Conservation (phyloP, 768 basidiomycete genomes). For the Macrolepiota albuminosa region DNA sequence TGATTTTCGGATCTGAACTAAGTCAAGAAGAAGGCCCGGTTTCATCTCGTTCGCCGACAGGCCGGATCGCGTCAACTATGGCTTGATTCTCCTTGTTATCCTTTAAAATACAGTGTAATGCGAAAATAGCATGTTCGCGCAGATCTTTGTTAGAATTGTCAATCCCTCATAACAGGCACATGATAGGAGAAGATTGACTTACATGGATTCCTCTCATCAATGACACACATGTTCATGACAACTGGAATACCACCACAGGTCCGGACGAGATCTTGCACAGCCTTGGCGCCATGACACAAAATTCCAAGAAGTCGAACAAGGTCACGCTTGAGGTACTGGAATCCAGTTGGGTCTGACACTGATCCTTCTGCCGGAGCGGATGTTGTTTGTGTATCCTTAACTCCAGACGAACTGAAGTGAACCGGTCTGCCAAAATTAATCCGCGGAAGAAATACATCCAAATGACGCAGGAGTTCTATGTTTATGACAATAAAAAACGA, state of each 20-base stretch:
- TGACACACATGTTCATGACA: constrained; percentile 83
- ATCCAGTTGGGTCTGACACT: constrained; percentile 47
- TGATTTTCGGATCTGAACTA: background rate
- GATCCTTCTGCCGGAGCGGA: constrained; percentile 20
- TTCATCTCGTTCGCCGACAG: constrained; percentile 54
- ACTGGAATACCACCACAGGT: constrained; percentile 70
- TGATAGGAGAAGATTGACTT: constrained; percentile 30
- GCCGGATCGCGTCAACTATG: constrained; percentile 69
- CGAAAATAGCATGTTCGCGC: constrained; percentile 88
- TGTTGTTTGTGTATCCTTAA: constrained; percentile 18
- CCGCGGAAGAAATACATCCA: constrained; percentile 80
- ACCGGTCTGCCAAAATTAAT: constrained; percentile 75
- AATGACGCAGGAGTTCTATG: constrained; percentile 65
- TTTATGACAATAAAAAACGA: constrained; percentile 7
- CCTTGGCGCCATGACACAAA: constrained; percentile 57
- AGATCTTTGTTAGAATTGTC: constrained; percentile 48
- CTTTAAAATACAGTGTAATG: constrained; percentile 73
- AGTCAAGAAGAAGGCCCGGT: constrained; percentile 31
- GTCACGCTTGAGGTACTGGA: constrained; percentile 83
- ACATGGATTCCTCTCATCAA: constrained; percentile 94
- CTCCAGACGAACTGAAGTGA: constrained; percentile 15
- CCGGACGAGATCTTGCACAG: constrained; percentile 72
- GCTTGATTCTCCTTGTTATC: constrained; percentile 77
- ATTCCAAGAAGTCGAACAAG: constrained; percentile 85
- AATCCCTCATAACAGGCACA: constrained; percentile 8